These are phyloP conservation scores for Gastrodia elata DNA, from an alignment of 106 monocot species.

Conservation along the genomic window DNA sequence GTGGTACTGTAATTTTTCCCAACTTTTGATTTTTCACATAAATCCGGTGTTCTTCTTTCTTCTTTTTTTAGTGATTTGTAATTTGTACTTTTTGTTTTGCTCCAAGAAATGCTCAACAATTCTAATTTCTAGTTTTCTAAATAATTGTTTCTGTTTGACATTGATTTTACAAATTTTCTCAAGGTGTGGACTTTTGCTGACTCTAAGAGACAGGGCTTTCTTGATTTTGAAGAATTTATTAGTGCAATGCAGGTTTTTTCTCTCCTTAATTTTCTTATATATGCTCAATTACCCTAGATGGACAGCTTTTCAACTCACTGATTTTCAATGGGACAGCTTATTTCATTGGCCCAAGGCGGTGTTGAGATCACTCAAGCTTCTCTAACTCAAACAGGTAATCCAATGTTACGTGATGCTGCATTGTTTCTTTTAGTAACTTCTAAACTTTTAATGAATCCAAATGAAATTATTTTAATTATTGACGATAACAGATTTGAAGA, in stretches of 20 bases:
- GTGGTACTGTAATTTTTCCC: too few relatives aligned
- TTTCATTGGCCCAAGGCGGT: constrained; percentile 74
- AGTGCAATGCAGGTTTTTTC: constrained; percentile 57
- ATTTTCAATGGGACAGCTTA: constrained; percentile 39
- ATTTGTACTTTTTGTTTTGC: too few relatives aligned
- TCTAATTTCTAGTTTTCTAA: not conserved
- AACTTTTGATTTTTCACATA: too few relatives aligned
- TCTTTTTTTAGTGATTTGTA: too few relatives aligned
- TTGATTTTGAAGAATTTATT: constrained; percentile 52
- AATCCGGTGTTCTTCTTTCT: too few relatives aligned
- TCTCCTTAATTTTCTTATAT: not conserved
- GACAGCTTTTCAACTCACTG: not conserved
- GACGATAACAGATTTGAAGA: constrained; percentile 40
- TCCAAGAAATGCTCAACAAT: too few relatives aligned
- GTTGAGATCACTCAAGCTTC: constrained; percentile 64
- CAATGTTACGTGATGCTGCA: not conserved
- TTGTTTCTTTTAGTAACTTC: not conserved
- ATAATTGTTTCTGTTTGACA: not conserved
- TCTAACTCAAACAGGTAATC: constrained; percentile 50
- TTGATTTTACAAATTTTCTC: constrained; percentile 4
- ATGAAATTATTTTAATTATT: not conserved
- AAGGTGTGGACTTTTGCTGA: constrained; percentile 72
- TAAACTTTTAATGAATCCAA: not conserved
- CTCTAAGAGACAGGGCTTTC: constrained; percentile 61
- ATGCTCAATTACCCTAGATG: not conserved